A percentile compares a stretch with the other conserved stretches of the same genome.
Evolutionary conservation across 2,329 filamentous ascomycete species (phyloP).

Genomic region (Pseudogymnoascus sp.): DNA sequence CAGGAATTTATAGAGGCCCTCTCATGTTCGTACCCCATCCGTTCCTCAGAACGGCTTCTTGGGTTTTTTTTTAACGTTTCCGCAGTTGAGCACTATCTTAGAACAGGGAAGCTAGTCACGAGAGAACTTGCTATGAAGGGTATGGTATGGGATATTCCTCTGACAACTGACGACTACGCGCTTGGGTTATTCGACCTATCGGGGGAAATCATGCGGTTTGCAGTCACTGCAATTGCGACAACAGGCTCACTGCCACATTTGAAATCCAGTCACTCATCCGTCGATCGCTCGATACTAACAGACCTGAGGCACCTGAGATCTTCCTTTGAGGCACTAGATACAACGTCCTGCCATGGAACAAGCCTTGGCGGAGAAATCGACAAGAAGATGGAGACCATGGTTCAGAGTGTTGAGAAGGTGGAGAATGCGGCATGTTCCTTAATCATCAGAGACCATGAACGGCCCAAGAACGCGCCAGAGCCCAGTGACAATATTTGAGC

Average conservation of each 20-base stretch:
- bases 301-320: conserved; percentile 75
- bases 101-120: conserved; percentile 65
- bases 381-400: conserved; percentile 81
- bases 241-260: conserved; percentile 37
- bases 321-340: conserved; percentile 65
- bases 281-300: conserved; percentile 56
- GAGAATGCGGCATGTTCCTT: conserved; percentile 85
- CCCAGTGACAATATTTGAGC: background rate
- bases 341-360: conserved; percentile 40
- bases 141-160: conserved; percentile 44
- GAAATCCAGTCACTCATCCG: conserved; percentile 22
- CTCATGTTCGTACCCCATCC: conserved; percentile 39
- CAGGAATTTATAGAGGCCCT: conserved; percentile 94
- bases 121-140: conserved; percentile 49
- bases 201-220: conserved; percentile 95
- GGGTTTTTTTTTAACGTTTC: background rate
- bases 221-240: conserved; percentile 78
- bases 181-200: conserved; percentile 89
- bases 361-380: conserved; percentile 54
- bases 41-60: background rate
- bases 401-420: conserved; percentile 84
- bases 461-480: conserved; percentile 27
- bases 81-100: conserved; percentile 69
- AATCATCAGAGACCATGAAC: conserved; percentile 76
- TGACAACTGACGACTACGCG: conserved; percentile 79